Evolutionary conservation across 2,329 filamentous ascomycete genomes (phyloP).

Genomic region (Furcasterigmium sp.): DNA sequence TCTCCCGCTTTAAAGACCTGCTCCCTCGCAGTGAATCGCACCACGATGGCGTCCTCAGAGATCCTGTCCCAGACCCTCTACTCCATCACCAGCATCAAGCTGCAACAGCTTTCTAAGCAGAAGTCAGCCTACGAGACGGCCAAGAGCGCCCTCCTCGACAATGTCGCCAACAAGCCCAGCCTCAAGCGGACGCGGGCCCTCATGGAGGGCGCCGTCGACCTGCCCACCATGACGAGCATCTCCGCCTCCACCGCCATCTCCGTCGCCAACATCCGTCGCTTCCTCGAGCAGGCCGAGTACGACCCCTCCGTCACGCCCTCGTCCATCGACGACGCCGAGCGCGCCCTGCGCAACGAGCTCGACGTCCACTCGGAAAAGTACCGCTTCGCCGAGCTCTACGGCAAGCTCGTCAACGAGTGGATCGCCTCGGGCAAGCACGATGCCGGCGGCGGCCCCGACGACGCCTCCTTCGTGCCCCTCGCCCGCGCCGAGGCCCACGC

Average conservation of each 20-base stretch:
- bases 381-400: slow-evolving; percentile 51
- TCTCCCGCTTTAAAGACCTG: too few species aligned
- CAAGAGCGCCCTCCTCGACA: slow-evolving; percentile 34
- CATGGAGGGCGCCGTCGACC: slow-evolving; percentile 27
- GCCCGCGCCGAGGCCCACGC: slow-evolving; percentile 49
- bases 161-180: slow-evolving; percentile 17
- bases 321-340: slow-evolving; percentile 40
- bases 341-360: slow-evolving; percentile 38
- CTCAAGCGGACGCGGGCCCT: slow-evolving; percentile 24
- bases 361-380: slow-evolving; percentile 46
- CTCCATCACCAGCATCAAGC: slow-evolving; percentile 50
- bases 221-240: slow-evolving; percentile 23
- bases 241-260: slow-evolving; percentile 22
- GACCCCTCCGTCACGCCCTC: slow-evolving; percentile 46
- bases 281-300: slow-evolving; percentile 46
- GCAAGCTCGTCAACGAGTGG: slow-evolving; percentile 49
- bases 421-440: slow-evolving; percentile 29
- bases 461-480: slow-evolving; percentile 34
- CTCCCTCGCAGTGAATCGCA: too few species aligned
- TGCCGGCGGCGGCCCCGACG: neutral
- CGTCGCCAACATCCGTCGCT: slow-evolving; percentile 39
- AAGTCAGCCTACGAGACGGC: slow-evolving; percentile 40
- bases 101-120: slow-evolving; percentile 49
- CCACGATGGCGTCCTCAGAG: slow-evolving; percentile 26
- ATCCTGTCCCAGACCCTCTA: slow-evolving; percentile 47